Evolutionary conservation across 2,329 filamentous ascomycete genomes (phyloP), one percentile per base, ranked within the genome.

Genomic region (Cladosporium cucumerinum): DNA sequence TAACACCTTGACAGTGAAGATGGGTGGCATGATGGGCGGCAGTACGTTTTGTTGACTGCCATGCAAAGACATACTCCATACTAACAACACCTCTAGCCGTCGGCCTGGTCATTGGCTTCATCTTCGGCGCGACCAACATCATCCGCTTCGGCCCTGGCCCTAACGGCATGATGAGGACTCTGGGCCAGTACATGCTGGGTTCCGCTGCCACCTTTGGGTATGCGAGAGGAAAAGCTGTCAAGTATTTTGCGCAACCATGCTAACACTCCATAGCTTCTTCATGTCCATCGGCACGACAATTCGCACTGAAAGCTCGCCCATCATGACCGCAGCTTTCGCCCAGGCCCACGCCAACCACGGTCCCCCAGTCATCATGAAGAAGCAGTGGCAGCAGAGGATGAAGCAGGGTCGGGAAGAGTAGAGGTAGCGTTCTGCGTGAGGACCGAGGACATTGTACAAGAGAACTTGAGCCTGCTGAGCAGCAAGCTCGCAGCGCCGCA

Each of bases 281-380:
- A 99, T 99, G 95, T 94, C 92, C 65, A 97, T 99, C 72, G 95
- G 95, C 71, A 97, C 92, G 72, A 93, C 96, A 52, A 97, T 99
- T 74, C 90, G 95, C 75, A 93, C 92, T 66, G 95, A 99, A 72
- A 88, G 91, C 69, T 91, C 92, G 51, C 88, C 90, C 43, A 88
- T 91, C 72, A 83, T 89, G 66, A 84, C 87, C 70, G 86, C 93
- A 76, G 87, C 91, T 65, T 97, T 94, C 81, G 85, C 87, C 71
- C 86, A 87, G 76, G 88, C 91, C 59, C 87, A 89, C 71, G 71
- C 72, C 57, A 70, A 71, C 54, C 84, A 78, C 69, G 76, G 89
- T 72, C 86, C 87, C 68, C 92, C 93, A 26, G 87, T 94, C 73
- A 87, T 96, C 69, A 78, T 87, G 72, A 83, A 83, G 36, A 76